Base-by-base conservation (phyloP, 305 asterid genomes). In the Fraxinus ornus region DNA sequence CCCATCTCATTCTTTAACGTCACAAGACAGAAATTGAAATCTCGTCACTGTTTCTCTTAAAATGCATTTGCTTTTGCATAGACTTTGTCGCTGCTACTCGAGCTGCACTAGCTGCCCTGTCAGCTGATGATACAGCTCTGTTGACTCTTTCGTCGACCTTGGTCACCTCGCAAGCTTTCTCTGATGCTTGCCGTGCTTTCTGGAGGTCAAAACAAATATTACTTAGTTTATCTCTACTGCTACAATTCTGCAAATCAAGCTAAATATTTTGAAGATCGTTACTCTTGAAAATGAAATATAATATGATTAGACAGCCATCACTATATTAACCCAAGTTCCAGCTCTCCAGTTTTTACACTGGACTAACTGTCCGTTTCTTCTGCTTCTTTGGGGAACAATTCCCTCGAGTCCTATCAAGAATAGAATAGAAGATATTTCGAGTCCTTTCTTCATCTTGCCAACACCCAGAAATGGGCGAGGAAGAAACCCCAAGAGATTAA, bases 31-130 rank as follows among this genome's bases (percentile, higher is more conserved):
- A 17, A 52, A 52, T 17, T 52, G 62, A 62, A 22, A 90, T 80
- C 3, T 91, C 94, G 32, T 91, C 83, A 72, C 90, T 94, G 68
- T 90, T 92, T 24, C 84, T 90, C 74, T 92, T 80, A 82, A 78
- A 90, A 86, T 89, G 97, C 95, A 95, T 92, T 90, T 91, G 96
- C 89, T 88, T 95, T 75, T 95, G 98, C 72, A 90, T 92, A 5
- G 98, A 94, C 82, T 92, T 93, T 1, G 92, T 94, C 12, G 98
- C 97, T 8, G 96, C 95, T 24, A 92, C 98, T 90, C 97, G 87
- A 76, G 98, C 97, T 35, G 98, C 95, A 87, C 90, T 91, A 17
- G 97, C 98, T 32, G 98, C 94, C 83, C 82, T 86, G 83, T 93
- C 92, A 47, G 97, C 97, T 15, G 95, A 88, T 62, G 92, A 88